Base-by-base conservation (phyloP, 257 asterid species). In the Solanum corneliomulleri region DNA sequence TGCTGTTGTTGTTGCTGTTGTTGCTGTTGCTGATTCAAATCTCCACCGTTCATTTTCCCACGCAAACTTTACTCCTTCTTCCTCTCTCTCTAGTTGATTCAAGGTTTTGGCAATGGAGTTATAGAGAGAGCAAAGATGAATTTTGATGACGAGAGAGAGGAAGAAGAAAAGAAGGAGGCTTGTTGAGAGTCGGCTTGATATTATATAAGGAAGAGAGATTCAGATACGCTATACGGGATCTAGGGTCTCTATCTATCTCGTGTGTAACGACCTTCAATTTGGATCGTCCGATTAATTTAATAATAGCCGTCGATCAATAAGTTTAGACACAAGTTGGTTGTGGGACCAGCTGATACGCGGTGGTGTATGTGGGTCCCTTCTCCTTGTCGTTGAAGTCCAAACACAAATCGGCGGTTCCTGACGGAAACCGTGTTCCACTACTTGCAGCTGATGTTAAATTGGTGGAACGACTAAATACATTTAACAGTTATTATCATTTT, bases 1-100 rank as follows among this genome's bases (percentile, higher is more conserved):
- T 90, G 92, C 35, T 91, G 98, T 18, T 90, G 92, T 39, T 89
- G 92, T 0, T 89, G 93, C 0, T 84, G 91, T 18, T 90, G 94
- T 76, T 92, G 95, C 25, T 49, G 60, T 8, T 91, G 94, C 85
- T 93, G 98, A 85, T 85, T 94, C 95, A 90, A 89, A 90, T 94
- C 98, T 87, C 96, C 96, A 74, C 96, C 96, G 96, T 94, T 94
- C 97, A 94, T 95, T 5, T 74, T 35, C 4, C 78, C 70, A 72
- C 84, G 87, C 44, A 77, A 87, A 86, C 60, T 68, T 47, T 86
- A 84, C 86, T 70, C 84, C 47, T 71, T 66, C 87, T 85, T 86
- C 62, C 88, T 69, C 86, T 62, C 83, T 85, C 82, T 87, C 84
- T 62, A 56, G 72, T 3, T 49, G 16, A 6, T 35, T 23, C 70